These are phyloP conservation scores for Boletus huronensis DNA, from an alignment of 768 basidiomycete genomes.

Conservation along the genomic window DNA sequence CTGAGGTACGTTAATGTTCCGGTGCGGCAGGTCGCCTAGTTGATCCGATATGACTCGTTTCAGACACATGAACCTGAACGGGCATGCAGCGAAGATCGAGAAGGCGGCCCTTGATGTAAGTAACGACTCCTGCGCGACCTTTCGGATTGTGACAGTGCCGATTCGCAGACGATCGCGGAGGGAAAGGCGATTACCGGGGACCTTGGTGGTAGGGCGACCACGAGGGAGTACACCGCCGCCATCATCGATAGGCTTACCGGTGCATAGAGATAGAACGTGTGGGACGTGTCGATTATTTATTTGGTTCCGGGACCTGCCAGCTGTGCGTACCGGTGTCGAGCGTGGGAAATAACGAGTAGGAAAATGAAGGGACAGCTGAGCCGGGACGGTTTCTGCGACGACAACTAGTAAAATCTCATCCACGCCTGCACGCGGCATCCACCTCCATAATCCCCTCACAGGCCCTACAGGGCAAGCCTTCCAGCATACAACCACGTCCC, in stretches of 20 bases:
- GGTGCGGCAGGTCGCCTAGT: conserved; percentile 4
- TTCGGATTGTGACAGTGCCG: conserved; percentile 3
- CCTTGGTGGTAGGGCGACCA: conserved; percentile 88
- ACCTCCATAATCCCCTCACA: conserved; percentile 64
- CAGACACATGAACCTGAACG: conserved; percentile 90
- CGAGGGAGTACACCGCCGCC: conserved; percentile 83
- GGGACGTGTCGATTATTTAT: background rate
- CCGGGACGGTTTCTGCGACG: conserved; percentile 33
- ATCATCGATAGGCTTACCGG: conserved; percentile 70
- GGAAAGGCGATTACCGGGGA: conserved; percentile 95
- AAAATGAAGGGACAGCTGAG: conserved; percentile 11
- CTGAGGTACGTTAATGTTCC: conserved; percentile 57
- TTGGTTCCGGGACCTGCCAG: background rate
- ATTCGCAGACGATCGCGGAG: conserved; percentile 86
- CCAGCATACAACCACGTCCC: conserved; percentile 41
- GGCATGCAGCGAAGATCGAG: conserved; percentile 86
- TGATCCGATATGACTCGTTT: conserved; percentile 25
- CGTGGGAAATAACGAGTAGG: conserved; percentile 26
- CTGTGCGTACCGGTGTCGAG: conserved; percentile 11
- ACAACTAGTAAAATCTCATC: conserved; percentile 43
- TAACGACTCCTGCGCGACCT: conserved; percentile 4
- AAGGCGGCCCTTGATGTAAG: conserved; percentile 84
- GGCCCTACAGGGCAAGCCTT: conserved; percentile 89
- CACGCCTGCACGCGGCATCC: conserved; percentile 55
- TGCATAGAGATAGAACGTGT: conserved; percentile 22